These are phyloP conservation scores for Zygosaccharomyces bisporus DNA, from an alignment of 805 yeast species.

Conservation along the genomic window DNA sequence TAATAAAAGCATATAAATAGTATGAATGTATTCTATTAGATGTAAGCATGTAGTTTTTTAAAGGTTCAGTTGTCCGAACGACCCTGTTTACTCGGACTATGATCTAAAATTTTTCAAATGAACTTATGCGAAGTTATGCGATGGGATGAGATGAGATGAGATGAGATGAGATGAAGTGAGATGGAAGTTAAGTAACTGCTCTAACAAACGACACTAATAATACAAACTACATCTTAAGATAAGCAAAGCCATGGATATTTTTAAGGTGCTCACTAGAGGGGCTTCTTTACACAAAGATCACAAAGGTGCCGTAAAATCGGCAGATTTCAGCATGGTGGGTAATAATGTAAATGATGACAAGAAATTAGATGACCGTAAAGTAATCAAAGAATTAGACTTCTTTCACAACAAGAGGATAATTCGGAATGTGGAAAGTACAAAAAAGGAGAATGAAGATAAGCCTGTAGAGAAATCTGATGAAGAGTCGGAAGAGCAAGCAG, in stretches of 20 bases:
- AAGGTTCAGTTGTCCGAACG: slow-evolving; percentile 2
- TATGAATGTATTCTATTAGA: not conserved
- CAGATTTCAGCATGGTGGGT: slow-evolving; percentile 23
- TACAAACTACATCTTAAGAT: not conserved
- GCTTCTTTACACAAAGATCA: slow-evolving; percentile 63
- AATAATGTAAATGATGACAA: slow-evolving; percentile 29
- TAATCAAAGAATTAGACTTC: slow-evolving; percentile 77
- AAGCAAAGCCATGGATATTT: slow-evolving; percentile 67
- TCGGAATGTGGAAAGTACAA: slow-evolving; percentile 26
- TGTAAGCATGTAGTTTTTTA: not conserved
- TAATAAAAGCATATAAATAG: not conserved
- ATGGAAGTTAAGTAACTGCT: no score
- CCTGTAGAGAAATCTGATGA: slow-evolving; percentile 18
- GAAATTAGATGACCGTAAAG: slow-evolving; percentile 42
- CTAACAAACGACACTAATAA: no score
- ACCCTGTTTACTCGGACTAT: slow-evolving; percentile 3
- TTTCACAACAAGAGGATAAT: slow-evolving; percentile 55
- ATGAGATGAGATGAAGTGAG: not conserved
- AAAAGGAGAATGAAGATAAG: slow-evolving; percentile 14
- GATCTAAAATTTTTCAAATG: slow-evolving; percentile 7
- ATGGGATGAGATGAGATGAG: slow-evolving; percentile 12
- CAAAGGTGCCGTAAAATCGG: slow-evolving; percentile 24
- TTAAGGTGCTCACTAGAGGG: slow-evolving; percentile 79
- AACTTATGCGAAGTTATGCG: slow-evolving; percentile 14
- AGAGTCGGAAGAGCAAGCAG: slow-evolving; percentile 31